Base-by-base conservation (phyloP, 2,329 filamentous ascomycete species). In the Graphiopsis chlorocephala region DNA sequence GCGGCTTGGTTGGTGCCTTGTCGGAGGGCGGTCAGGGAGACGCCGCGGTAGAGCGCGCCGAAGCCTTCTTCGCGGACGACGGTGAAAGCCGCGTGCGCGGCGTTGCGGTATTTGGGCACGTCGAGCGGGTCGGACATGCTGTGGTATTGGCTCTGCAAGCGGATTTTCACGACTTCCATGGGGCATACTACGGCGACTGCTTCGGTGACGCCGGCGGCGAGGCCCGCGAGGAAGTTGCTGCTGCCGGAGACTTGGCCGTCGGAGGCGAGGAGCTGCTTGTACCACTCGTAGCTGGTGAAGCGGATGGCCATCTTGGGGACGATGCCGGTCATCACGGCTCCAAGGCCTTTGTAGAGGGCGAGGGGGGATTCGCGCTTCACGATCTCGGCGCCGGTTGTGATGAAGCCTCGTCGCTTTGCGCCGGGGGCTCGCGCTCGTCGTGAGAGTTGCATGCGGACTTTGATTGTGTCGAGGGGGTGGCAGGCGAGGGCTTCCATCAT, bases 101-200 rank as follows among this genome's bases (percentile, higher is more conserved):
- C 94, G 79, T 96, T 97, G 77, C 94, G 91, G 84, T 98, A 98
- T 82, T 98, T 98, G 69, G 95, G 95, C 10, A 97, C 79, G 77
- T 98, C 95, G 71, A 98, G 88, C 6, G 95, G 95, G 77, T 99
- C 95, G 57, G 95, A 93, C 89, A 99, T 95, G 77, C 88, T 92
- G 86, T 99, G 95, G 82, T 97, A 92, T 81, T 99, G 95, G 4
- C 94, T 94, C 84, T 99, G 95, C 71, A 99, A 86, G 57, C 95
- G 91, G 77, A 99, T 99, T 86, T 99, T 99, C 80, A 99, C 88
- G 67, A 99, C 95, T 82, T 99, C 95, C 95, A 99, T 99, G 6
- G 95, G 95, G 31, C 93, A 97, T 64, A 99, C 95, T 60, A 99
- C 92, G 57, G 91, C 90, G 52, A 99, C 94, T 69, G 95, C 95